Evolutionary conservation across 192 early-diverging fungal genomes (phyloP).

Genomic region (Coemansia sp.): DNA sequence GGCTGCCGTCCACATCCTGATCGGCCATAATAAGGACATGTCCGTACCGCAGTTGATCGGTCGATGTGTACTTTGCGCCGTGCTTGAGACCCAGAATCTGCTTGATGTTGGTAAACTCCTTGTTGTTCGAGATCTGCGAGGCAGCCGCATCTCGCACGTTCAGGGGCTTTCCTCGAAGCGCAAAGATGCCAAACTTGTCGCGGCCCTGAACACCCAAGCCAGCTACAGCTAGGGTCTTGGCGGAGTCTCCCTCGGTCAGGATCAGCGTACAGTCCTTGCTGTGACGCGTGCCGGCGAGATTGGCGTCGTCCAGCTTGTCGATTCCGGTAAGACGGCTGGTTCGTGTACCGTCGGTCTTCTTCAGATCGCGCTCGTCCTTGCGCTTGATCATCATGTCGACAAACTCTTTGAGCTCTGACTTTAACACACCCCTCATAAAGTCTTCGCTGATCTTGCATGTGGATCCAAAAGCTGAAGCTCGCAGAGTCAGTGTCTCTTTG

Average conservation of each 20-base stretch:
- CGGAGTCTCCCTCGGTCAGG: constrained; percentile 96
- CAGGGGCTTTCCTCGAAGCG: constrained; percentile 93
- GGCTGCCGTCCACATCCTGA: constrained; percentile 96
- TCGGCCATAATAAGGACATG: constrained; percentile 99
- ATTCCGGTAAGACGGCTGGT: constrained; percentile 71
- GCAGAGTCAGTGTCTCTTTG: constrained; percentile 91
- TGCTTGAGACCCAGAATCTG: constrained; percentile 93
- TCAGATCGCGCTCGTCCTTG: constrained; percentile 74
- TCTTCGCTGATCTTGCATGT: constrained; percentile 72
- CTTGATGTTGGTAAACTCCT: constrained; percentile 87
- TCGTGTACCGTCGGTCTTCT: constrained; percentile 84
- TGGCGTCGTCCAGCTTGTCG: constrained; percentile 93
- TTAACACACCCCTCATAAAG: constrained; percentile 82
- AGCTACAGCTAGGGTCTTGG: constrained; percentile 83
- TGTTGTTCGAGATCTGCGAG: constrained; percentile 71
- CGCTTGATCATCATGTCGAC: constrained; percentile 69
- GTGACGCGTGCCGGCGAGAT: constrained; percentile 77
- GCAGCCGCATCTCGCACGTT: constrained; percentile 89
- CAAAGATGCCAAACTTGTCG: constrained; percentile 92
- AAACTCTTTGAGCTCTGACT: constrained; percentile 81
- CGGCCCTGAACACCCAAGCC: constrained; percentile 87
- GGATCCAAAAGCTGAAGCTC: constrained; percentile 73
- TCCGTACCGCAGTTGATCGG: constrained; percentile 84
- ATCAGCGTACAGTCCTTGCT: constrained; percentile 87
- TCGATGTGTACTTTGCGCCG: constrained; percentile 70